phyloP scores from a whole-genome alignment of 108 stramenopile species.

The Pinguiococcus pyrenoidosus region DNA sequence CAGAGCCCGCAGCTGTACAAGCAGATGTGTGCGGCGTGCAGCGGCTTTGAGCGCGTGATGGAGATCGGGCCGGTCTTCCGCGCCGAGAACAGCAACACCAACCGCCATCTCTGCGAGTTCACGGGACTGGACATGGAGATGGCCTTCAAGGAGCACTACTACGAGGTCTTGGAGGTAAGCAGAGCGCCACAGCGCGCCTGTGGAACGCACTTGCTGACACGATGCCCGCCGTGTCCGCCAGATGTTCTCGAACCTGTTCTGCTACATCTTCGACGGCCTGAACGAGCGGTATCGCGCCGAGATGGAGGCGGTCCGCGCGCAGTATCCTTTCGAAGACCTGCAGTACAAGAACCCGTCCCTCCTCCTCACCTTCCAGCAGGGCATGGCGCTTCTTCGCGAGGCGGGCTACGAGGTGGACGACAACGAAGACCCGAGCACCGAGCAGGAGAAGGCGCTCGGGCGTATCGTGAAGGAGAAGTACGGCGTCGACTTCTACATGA shows the following conservation, averaged over 20 bases:
- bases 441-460: slow-evolving; percentile 93
- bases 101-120: slow-evolving; percentile 97
- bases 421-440: slow-evolving; percentile 86
- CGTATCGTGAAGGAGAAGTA: slow-evolving; percentile 90
- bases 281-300: slow-evolving; percentile 64
- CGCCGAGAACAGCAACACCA: slow-evolving; percentile 93
- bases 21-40: slow-evolving; percentile 92
- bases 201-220: not conserved
- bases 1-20: slow-evolving; percentile 98
- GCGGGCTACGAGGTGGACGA: slow-evolving; percentile 47
- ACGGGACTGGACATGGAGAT: slow-evolving; percentile 98
- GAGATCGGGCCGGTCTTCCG: slow-evolving; percentile 98
- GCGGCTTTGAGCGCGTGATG: slow-evolving; percentile 94
- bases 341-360: slow-evolving; percentile 76
- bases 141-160: slow-evolving; percentile 96
- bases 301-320: slow-evolving; percentile 70
- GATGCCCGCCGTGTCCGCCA: not conserved
- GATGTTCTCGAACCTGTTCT: slow-evolving; percentile 89
- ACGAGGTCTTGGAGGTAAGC: slow-evolving; percentile 92
- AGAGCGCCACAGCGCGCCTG: not conserved
- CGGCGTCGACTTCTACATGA: slow-evolving; percentile 95
- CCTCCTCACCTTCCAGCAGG: slow-evolving; percentile 77
- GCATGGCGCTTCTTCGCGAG: slow-evolving; percentile 35
- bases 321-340: slow-evolving; percentile 92
- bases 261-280: slow-evolving; percentile 88